Evolutionary conservation across 257 asterid species (phyloP), one percentile per base, ranked within the genome.

Genomic region (Lycium barbarum): DNA sequence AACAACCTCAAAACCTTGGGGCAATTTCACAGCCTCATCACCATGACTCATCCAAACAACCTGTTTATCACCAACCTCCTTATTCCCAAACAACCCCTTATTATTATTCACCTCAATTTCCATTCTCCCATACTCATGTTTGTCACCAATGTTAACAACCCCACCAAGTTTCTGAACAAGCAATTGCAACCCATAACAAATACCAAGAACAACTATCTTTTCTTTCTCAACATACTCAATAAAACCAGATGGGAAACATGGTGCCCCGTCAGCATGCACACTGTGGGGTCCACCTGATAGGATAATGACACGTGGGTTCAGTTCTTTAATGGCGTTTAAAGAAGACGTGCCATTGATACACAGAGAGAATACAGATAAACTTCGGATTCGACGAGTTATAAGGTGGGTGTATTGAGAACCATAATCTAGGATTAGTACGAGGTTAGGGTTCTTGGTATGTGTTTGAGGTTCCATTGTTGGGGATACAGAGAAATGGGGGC

Each of bases 41-140:
- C 99, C 99, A 53, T 97, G 99, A 84, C 99, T 97, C 99, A 97
- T 97, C 99, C 99, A 97, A 87, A 95, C 98, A 22, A 89, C 91
- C 87, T 97, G 99, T 86, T 84, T 90, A 83, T 93, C 98, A 84
- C 98, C 99, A 84, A 88, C 83, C 2, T 26, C 67, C 85, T 86
- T 90, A 85, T 91, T 86, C 90, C 97, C 98, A 91, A 93, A 97
- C 84, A 97, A 80, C 20, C 93, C 96, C 8, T 12, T 0, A 9
- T 14, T 87, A 83, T 86, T 87, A 47, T 38, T 87, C 33, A 97
- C 97, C 85, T 81, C 97, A 84, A 97, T 93, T 71, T 89, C 97
- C 99, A 97, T 97, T 87, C 98, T 90, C 35, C 99, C 99, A 83
- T 95, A 96, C 93, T 96, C 99, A 63, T 95, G 98, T 85, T 95